Evolutionary conservation across 23 red algal genomes (phyloP).

Genomic region (Chondrus crispus): DNA sequence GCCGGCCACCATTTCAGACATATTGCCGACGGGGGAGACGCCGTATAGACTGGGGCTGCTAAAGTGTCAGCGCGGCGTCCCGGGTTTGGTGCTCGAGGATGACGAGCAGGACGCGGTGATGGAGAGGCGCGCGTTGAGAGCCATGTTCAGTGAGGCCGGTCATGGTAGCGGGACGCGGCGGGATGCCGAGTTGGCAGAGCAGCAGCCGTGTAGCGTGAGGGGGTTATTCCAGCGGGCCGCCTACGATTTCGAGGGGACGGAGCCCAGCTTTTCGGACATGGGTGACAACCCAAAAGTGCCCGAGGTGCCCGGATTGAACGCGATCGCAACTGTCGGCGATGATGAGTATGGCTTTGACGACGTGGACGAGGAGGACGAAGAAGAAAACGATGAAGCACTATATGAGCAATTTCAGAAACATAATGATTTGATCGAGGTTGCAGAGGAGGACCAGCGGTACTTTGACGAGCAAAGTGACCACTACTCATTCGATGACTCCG

Average conservation of each 20-base stretch:
- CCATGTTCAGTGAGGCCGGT: neutral
- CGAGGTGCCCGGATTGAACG: conserved; percentile 43
- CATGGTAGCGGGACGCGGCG: neutral
- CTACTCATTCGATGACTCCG: neutral
- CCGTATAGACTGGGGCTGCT: too few relatives aligned
- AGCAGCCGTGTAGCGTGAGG: neutral
- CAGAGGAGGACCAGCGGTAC: neutral
- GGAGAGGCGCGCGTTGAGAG: neutral
- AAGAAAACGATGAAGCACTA: neutral
- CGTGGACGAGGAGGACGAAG: neutral
- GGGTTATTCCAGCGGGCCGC: neutral
- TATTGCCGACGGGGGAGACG: too few relatives aligned
- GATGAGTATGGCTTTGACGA: conserved; percentile 2
- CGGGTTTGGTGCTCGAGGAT: neutral
- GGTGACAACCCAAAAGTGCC: conserved; percentile 41
- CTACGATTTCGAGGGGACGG: neutral
- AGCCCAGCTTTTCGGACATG: neutral
- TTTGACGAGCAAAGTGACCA: neutral
- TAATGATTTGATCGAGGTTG: neutral
- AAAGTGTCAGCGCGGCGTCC: too few relatives aligned
- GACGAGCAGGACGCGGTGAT: neutral
- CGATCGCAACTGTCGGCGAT: neutral
- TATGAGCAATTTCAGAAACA: neutral
- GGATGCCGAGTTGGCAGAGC: neutral
- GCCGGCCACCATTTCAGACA: too few relatives aligned